Evolutionary conservation across 192 early-diverging fungal genomes (phyloP), one percentile per base, ranked within the genome.

Genomic region (Jimgerdemannia flammicorona): DNA sequence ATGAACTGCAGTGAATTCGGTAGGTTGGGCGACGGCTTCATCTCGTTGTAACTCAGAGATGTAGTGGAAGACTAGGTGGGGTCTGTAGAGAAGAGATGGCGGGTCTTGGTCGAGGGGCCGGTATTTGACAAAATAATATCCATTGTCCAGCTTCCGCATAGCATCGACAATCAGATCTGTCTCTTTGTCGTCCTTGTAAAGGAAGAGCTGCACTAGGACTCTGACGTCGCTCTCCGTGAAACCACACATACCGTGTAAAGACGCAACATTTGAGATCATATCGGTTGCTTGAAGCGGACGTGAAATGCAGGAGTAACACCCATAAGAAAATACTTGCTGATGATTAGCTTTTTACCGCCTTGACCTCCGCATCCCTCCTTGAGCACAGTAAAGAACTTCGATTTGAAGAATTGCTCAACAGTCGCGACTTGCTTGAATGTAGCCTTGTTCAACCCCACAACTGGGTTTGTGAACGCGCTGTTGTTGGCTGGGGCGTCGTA

Each of bases 211-310:
- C 71, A 78, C 73, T 68, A 81, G 75, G 70, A 73, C 71, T 75
- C 67, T 81, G 80, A 81, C 80, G 64, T 81, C 76, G 67, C 43
- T 75, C 72, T 81, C 76, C 41, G 76, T 72, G 68, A 81, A 78
- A 64, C 80, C 80, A 78, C 80, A 78, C 75, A 78, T 78, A 76
- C 75, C 80, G 69, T 81, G 76, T 70, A 81, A 72, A 43, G 54
- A 66, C 43, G 20, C 43, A 3, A 72, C 64, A 64, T 70, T 63
- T 43, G 80, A 81, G 74, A 81, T 67, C 19, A 81, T 69, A 71
- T 65, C 42, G 70, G 80, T 54, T 77, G 72, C 80, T 20, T 20
- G 66, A 44, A 81, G 80, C 68, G 76, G 80, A 66, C 75, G 44
- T 73, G 74, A 67, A 77, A 78, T 65, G 76, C 73, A 72, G 80